Conservation (phyloP, 192 early-diverging fungal genomes). For the Lobosporangium transversale region DNA sequence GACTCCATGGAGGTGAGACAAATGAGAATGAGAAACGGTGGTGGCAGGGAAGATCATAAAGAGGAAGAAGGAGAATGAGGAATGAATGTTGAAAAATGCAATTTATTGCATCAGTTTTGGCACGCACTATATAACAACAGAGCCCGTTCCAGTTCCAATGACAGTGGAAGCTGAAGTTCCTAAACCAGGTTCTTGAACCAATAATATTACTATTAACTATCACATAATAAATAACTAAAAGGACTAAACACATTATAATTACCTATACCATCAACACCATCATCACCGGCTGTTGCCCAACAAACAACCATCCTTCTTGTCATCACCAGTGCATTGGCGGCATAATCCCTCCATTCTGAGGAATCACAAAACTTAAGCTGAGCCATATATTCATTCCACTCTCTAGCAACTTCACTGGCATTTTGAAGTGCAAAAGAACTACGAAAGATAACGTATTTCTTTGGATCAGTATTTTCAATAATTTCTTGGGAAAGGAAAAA, state of each 20-base stretch:
- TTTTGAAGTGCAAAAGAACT: background rate
- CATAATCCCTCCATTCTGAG: conserved; percentile 4
- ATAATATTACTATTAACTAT: background rate
- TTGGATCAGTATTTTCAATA: background rate
- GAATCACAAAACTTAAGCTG: conserved; percentile 3
- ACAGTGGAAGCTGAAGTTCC: background rate
- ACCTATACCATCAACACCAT: conserved; percentile 4
- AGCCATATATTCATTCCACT: conserved; percentile 1
- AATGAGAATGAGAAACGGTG: too few relatives aligned
- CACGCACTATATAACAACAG: too few relatives aligned
- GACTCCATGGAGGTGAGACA: too few relatives aligned
- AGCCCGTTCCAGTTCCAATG: background rate
- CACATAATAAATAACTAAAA: background rate
- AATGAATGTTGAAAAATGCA: too few relatives aligned
- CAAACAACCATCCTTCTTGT: conserved; percentile 1
- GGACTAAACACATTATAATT: background rate
- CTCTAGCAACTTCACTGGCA: background rate
- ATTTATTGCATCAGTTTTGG: too few relatives aligned
- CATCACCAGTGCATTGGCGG: background rate
- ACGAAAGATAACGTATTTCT: conserved; percentile 6
- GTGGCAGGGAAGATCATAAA: too few relatives aligned
- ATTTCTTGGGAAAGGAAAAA: background rate
- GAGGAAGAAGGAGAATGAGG: too few relatives aligned
- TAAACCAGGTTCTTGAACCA: background rate
- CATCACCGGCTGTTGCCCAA: background rate